A percentile compares a stretch with the other conserved stretches of the same genome.
Evolutionary conservation across 2,329 filamentous ascomycete genomes (phyloP).

Genomic region (Cladophialophora bantiana): DNA sequence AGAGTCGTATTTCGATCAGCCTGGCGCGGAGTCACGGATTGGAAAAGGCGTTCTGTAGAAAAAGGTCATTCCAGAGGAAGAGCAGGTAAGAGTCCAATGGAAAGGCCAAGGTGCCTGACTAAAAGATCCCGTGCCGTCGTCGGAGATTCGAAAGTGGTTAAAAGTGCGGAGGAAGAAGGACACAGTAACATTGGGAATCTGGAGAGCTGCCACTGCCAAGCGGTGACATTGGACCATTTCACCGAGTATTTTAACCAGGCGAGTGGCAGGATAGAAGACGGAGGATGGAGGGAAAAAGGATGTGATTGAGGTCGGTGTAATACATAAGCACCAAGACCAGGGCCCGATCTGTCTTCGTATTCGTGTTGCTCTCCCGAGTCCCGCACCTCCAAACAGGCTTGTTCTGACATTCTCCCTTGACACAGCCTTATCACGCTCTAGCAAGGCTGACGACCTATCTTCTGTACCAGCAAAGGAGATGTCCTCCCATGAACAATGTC

Average conservation of each 20-base stretch:
- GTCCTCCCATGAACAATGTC: background rate
- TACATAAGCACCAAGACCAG: background rate
- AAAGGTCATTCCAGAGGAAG: background rate
- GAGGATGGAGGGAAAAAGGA: background rate
- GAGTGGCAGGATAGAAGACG: background rate
- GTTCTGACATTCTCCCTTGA: background rate
- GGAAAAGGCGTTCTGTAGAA: background rate
- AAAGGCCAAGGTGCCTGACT: slow-evolving; percentile 15
- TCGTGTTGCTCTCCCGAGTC: background rate
- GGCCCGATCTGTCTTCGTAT: background rate
- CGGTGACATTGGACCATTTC: slow-evolving; percentile 20
- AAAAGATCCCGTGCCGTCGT: slow-evolving; percentile 6
- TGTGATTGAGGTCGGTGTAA: background rate
- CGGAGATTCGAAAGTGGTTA: slow-evolving; percentile 14
- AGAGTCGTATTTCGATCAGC: slow-evolving; percentile 5
- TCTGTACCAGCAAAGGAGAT: slow-evolving; percentile 11
- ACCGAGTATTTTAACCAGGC: slow-evolving; percentile 21
- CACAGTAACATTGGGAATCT: slow-evolving; percentile 21
- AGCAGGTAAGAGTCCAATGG: slow-evolving; percentile 12
- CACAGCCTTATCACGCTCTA: background rate
- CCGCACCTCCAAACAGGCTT: background rate
- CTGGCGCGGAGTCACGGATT: slow-evolving; percentile 19
- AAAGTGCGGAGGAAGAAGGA: slow-evolving; percentile 19
- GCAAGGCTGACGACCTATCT: background rate
- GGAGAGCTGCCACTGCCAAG: slow-evolving; percentile 12